These are phyloP conservation scores for Taphrina populina DNA, from an alignment of 1,139 yeast genomes.

Conservation along the genomic window DNA sequence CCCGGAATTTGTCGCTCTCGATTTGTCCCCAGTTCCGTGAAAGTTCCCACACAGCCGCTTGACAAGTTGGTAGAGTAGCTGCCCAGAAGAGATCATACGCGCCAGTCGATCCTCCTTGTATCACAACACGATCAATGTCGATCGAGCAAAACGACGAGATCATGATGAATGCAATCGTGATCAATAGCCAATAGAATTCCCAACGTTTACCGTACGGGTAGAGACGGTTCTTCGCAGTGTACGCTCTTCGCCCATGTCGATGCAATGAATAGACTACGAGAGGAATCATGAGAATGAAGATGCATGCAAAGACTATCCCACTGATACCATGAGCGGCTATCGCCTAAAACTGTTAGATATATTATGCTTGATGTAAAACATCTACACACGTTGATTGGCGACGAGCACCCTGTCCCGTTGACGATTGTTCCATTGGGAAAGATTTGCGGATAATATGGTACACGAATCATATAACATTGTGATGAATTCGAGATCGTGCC, in stretches of 20 bases:
- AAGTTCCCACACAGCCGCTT: constrained; percentile 30
- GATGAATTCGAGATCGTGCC: constrained; percentile 29
- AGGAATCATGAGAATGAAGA: constrained; percentile 24
- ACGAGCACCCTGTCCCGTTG: constrained; percentile 27
- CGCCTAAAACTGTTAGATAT: background rate
- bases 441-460: constrained; percentile 21
- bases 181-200: constrained; percentile 31
- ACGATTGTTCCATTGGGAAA: constrained; percentile 30
- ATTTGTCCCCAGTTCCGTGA: constrained; percentile 32
- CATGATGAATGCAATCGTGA: constrained; percentile 18
- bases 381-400: constrained; percentile 16
- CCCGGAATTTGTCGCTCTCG: constrained; percentile 22
- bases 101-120: constrained; percentile 17
- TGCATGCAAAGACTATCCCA: constrained; percentile 26
- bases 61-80: constrained; percentile 20
- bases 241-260: constrained; percentile 29
- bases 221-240: constrained; percentile 15
- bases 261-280: constrained; percentile 12
- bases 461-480: constrained; percentile 29
- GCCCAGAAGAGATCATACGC: constrained; percentile 26
- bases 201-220: constrained; percentile 32
- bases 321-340: constrained; percentile 30
- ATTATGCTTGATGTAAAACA: background rate
- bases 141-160: constrained; percentile 24
- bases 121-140: constrained; percentile 28